Evolutionary conservation across 2,329 filamentous ascomycete genomes (phyloP).

Genomic region (Phialophora tarda): DNA sequence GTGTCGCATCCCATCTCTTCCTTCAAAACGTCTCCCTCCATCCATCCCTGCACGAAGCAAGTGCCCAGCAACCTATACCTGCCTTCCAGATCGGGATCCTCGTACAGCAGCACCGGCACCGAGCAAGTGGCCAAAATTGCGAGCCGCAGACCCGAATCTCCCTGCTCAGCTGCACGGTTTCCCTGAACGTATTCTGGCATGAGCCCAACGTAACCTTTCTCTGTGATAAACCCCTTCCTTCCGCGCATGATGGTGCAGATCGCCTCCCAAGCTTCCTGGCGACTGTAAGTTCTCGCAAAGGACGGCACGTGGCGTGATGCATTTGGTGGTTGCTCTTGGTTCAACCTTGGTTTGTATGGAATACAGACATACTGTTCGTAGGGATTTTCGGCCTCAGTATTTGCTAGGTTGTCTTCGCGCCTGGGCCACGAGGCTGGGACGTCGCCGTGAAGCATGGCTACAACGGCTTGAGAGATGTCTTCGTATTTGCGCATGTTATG

Average conservation of each 20-base stretch:
- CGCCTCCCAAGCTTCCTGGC: constrained; percentile 5
- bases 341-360: constrained; percentile 10
- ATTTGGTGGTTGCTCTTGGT: constrained; percentile 1
- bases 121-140: constrained; percentile 18
- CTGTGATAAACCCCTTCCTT: constrained; percentile 3
- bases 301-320: constrained; percentile 15
- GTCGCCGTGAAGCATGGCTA: constrained; percentile 21
- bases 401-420: neutral
- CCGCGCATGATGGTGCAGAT: constrained; percentile 18
- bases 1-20: constrained; percentile 6
- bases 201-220: constrained; percentile 8
- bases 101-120: constrained; percentile 17
- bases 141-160: neutral
- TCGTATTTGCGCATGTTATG: constrained; percentile 10
- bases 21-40: constrained; percentile 13
- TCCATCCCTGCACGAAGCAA: constrained; percentile 21
- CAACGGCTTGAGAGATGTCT: constrained; percentile 8
- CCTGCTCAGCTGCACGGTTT: neutral
- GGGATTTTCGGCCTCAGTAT: neutral
- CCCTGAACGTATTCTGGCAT: constrained; percentile 9
- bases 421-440: constrained; percentile 14
- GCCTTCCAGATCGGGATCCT: constrained; percentile 11
- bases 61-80: constrained; percentile 11
- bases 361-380: constrained; percentile 15
- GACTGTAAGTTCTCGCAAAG: neutral